Base-by-base conservation (phyloP, 2,329 filamentous ascomycete genomes). In the Colletotrichum horii region DNA sequence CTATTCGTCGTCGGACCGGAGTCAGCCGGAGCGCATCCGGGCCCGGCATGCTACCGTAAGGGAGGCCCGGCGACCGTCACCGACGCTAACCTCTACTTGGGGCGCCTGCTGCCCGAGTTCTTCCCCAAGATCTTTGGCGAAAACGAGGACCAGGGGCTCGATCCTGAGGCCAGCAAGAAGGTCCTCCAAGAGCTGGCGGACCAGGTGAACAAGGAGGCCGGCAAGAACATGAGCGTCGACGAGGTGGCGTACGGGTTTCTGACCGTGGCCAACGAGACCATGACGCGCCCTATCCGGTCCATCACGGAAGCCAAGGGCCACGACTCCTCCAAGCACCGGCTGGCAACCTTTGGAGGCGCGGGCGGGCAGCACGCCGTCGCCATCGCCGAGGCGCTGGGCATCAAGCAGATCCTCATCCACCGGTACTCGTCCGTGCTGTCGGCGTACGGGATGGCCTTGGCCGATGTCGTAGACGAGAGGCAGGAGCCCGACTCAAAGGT, bases 91-190 rank as follows among this genome's bases (percentile, higher is more conserved):
- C 84, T 98, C 8, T 95, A 95, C 79, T 91, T 98, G 0, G 96
- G 96, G 0, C 91, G 96, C 52, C 87, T 98, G 6, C 85, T 98
- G 2, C 96, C 96, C 0, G 95, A 97, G 77, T 98, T 97, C 87
- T 98, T 98, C 81, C 96, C 96, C 1, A 96, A 96, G 83, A 98
- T 98, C 75, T 98, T 98, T 80, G 96, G 96, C 61, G 94, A 95
- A 83, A 94, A 96, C 60, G 96, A 98, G 82, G 89, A 98, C 73
- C 91, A 97, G 82, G 93, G 93, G 0, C 85, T 98, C 2, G 96
- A 98, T 81, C 87, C 91, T 2, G 90, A 94, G 72, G 94, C 94
- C 1, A 98, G 95, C 79, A 90, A 92, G 82, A 92, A 91, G 79
- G 89, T 95, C 1, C 94, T 98, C 76, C 89, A 94, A 77, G 92